Conservation (phyloP, 169 alveolate species). For the Plasmodium adleri region DNA sequence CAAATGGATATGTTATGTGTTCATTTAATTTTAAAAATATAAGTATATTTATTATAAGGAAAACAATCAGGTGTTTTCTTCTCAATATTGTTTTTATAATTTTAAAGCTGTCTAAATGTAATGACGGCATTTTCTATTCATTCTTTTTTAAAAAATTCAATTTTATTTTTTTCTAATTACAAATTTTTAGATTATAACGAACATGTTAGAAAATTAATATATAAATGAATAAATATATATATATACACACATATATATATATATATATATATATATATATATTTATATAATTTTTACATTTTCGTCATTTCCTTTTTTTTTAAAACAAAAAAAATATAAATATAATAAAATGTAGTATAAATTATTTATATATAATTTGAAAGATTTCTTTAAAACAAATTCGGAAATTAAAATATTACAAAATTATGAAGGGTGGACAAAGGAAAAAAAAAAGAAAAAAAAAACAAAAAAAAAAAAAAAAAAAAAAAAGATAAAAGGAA, state of each 20-base stretch:
- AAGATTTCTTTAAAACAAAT: too few species aligned
- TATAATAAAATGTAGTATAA: too few species aligned
- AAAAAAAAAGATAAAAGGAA: too few species aligned
- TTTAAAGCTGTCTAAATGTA: not conserved
- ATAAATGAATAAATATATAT: not conserved
- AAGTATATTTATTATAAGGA: slow-evolving; percentile 24
- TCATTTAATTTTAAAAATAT: not conserved
- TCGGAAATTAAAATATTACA: too few species aligned
- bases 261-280: slow-evolving; percentile 1
- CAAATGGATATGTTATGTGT: slow-evolving; percentile 7
- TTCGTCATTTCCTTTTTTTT: slow-evolving; percentile 1
- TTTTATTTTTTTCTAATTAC: slow-evolving; percentile 4
- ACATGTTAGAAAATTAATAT: not conserved
- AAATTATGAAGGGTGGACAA: too few species aligned
- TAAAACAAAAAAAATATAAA: not conserved
- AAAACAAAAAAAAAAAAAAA: too few species aligned
- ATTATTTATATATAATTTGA: too few species aligned
- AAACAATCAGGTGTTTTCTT: slow-evolving; percentile 41
- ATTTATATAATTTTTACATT: not conserved
- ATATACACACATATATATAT: not conserved
- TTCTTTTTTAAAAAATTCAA: not conserved
- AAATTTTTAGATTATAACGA: not conserved
- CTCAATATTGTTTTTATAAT: slow-evolving; percentile 10
- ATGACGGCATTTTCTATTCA: slow-evolving; percentile 17
- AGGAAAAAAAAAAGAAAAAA: too few species aligned